Percentiles rank a stretch among this genome's conserved stretches.
Evolutionary conservation across 208 protist genomes (phyloP).

Genomic region (Crithidia mellificae): DNA sequence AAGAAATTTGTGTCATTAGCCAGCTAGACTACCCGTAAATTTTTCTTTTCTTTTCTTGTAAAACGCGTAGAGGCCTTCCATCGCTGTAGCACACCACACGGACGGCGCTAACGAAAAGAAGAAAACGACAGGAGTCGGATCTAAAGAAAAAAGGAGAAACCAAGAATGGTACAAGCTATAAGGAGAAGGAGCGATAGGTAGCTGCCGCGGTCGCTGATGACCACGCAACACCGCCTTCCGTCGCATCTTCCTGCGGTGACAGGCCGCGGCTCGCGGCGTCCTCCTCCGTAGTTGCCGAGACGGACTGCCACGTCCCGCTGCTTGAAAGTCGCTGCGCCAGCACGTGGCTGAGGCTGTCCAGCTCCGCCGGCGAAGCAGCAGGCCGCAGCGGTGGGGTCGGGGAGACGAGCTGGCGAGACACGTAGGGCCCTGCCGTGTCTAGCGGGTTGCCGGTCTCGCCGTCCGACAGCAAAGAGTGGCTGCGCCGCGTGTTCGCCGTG

Average conservation of each 20-base stretch:
- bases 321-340: not conserved
- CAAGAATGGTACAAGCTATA: not conserved
- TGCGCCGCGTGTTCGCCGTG: not conserved
- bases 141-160: not conserved
- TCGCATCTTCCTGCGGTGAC: not conserved
- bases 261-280: not conserved
- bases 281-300: constrained; percentile 7
- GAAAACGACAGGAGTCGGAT: too few relatives aligned
- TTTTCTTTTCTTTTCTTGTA: too few relatives aligned
- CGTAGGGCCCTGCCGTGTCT: not conserved
- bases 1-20: too few relatives aligned
- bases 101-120: too few relatives aligned
- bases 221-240: not conserved
- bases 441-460: not conserved
- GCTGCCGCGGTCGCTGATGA: too few relatives aligned
- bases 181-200: not conserved
- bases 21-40: too few relatives aligned
- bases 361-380: not conserved
- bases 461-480: not conserved
- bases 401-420: constrained; percentile 2
- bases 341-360: not conserved
- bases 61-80: too few relatives aligned
- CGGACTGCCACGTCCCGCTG: constrained; percentile 1
- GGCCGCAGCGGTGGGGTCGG: constrained; percentile 1
- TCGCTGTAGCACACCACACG: too few relatives aligned